Evolutionary conservation across 495 filamentous ascomycete genomes (phyloP).

Genomic region (Pyronema omphalodes): DNA sequence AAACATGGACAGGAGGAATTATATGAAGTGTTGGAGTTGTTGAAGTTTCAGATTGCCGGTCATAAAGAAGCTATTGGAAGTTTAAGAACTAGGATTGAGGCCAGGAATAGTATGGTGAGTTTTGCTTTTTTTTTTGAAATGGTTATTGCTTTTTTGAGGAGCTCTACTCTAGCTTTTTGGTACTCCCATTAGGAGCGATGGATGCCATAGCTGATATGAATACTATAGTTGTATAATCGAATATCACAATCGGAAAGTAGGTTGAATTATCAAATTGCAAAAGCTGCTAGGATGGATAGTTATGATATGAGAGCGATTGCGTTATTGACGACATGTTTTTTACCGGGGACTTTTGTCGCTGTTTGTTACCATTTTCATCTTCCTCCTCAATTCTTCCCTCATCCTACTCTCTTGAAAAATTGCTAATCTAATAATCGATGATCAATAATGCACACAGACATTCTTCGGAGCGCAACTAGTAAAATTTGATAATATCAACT

Average conservation of each 20-base stretch:
- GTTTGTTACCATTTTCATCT: neutral
- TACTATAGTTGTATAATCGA: neutral
- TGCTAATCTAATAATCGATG: neutral
- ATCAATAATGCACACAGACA: neutral
- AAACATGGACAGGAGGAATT: neutral
- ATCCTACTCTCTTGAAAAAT: neutral
- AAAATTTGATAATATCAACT: neutral
- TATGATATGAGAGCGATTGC: neutral
- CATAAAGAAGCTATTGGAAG: neutral
- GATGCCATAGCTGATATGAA: too few species aligned
- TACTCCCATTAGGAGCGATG: too few species aligned
- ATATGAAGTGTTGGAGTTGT: neutral
- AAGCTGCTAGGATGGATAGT: neutral
- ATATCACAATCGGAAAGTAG: neutral
- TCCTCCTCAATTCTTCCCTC: neutral
- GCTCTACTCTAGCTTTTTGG: too few species aligned
- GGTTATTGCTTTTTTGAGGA: neutral
- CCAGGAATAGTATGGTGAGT: neutral
- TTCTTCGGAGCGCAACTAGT: neutral
- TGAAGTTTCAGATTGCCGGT: neutral
- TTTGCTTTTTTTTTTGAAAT: neutral
- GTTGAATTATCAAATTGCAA: neutral
- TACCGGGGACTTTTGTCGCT: neutral
- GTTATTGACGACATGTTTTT: neutral
- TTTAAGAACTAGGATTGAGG: neutral